These are phyloP conservation scores for Mucor lusitanicus DNA, from an alignment of 371 early-diverging fungal species.

Conservation along the genomic window DNA sequence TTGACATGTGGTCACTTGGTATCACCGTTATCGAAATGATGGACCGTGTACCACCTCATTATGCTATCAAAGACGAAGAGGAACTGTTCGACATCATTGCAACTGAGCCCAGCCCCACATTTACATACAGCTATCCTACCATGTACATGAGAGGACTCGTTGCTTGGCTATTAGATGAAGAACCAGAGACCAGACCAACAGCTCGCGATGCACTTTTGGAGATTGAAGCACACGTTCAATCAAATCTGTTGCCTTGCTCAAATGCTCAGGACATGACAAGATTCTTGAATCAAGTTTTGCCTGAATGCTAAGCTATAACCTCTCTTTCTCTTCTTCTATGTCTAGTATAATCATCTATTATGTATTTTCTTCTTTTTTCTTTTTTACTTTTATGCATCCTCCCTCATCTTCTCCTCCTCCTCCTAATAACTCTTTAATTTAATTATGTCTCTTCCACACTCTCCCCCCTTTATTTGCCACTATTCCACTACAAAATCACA, in stretches of 20 bases:
- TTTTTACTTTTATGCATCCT: neutral
- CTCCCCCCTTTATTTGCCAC: neutral
- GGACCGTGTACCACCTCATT: constrained; percentile 56
- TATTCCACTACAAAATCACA: neutral
- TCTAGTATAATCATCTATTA: neutral
- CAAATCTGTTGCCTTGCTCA: constrained; percentile 37
- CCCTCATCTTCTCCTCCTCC: neutral
- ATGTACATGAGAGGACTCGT: constrained; percentile 54
- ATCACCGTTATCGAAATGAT: constrained; percentile 58
- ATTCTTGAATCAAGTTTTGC: constrained; percentile 46
- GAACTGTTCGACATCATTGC: constrained; percentile 47
- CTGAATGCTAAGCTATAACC: constrained; percentile 7
- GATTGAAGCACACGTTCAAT: constrained; percentile 48
- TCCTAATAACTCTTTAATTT: neutral
- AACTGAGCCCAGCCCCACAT: constrained; percentile 48
- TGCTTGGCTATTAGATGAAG: constrained; percentile 50
- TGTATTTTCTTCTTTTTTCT: neutral
- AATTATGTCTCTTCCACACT: neutral
- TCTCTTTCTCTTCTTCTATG: constrained; percentile 1
- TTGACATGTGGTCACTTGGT: constrained; percentile 58
- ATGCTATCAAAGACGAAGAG: constrained; percentile 40
- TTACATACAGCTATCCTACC: constrained; percentile 46
- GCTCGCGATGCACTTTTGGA: constrained; percentile 46
- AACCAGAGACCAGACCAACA: constrained; percentile 38
- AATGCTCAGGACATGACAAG: constrained; percentile 35